Evolutionary conservation across 2,329 filamentous ascomycete species (phyloP).

Genomic region (Aspergillus ustus): DNA sequence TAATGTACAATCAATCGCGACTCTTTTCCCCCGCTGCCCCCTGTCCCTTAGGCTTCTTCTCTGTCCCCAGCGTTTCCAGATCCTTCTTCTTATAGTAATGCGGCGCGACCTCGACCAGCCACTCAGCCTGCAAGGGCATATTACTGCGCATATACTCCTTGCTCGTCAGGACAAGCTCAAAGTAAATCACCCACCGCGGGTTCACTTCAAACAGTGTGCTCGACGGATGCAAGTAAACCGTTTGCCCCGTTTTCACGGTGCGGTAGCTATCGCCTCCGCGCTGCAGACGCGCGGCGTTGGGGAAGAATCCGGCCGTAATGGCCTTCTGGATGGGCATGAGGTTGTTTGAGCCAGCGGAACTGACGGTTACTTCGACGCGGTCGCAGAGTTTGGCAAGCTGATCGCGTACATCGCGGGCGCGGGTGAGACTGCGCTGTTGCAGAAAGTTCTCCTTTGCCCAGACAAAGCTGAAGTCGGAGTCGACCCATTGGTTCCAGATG

Average conservation of each 20-base stretch:
- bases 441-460: conserved; percentile 95
- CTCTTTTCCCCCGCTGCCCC: conserved; percentile 50
- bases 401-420: conserved; percentile 88
- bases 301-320: conserved; percentile 90
- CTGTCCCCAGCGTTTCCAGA: conserved; percentile 75
- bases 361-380: conserved; percentile 77
- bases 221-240: conserved; percentile 89
- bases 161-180: conserved; percentile 84
- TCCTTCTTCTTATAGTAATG: conserved; percentile 95
- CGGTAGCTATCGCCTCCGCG: conserved; percentile 85
- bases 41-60: conserved; percentile 72
- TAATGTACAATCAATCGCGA: conserved; percentile 25
- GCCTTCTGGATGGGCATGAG: conserved; percentile 81
- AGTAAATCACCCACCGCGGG: conserved; percentile 87
- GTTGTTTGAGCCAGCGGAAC: conserved; percentile 72
- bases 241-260: conserved; percentile 87
- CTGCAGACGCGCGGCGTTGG: conserved; percentile 84
- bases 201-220: conserved; percentile 78
- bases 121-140: conserved; percentile 81
- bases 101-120: conserved; percentile 87
- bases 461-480: conserved; percentile 83
- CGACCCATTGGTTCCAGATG: conserved; percentile 94
- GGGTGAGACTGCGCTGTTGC: conserved; percentile 84
- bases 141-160: conserved; percentile 94
- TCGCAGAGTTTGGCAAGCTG: conserved; percentile 93